Evolutionary conservation across 2,329 filamentous ascomycete species (phyloP).

Genomic region (Colletotrichum lini): DNA sequence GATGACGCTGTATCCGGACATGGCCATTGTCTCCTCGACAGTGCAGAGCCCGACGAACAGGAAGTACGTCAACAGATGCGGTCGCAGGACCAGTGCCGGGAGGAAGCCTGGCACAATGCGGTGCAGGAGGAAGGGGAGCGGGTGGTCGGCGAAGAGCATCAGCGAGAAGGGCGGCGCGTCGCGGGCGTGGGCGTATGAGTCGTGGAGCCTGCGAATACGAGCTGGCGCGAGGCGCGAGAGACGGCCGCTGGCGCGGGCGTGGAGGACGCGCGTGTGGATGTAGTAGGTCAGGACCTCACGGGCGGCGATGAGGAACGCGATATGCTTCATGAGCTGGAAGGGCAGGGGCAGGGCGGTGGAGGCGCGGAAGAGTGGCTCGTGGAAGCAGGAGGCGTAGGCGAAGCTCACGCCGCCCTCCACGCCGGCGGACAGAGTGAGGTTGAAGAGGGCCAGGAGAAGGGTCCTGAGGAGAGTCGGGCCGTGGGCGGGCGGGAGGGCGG

Average conservation of each 20-base stretch:
- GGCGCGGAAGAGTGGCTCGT: slow-evolving; percentile 61
- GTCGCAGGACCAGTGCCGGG: slow-evolving; percentile 74
- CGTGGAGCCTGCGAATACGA: slow-evolving; percentile 59
- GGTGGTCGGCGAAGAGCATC: slow-evolving; percentile 77
- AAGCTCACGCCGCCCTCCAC: slow-evolving; percentile 60
- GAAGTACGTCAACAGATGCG: slow-evolving; percentile 81
- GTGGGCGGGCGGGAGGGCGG: slow-evolving; percentile 61
- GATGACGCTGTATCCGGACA: slow-evolving; percentile 76
- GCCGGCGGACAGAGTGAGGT: slow-evolving; percentile 60
- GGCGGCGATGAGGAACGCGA: slow-evolving; percentile 58
- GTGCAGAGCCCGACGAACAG: slow-evolving; percentile 74
- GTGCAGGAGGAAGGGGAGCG: slow-evolving; percentile 73
- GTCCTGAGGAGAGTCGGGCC: slow-evolving; percentile 52
- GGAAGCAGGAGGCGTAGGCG: slow-evolving; percentile 52
- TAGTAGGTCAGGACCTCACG: slow-evolving; percentile 78
- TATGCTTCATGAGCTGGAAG: slow-evolving; percentile 67
- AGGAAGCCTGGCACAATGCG: slow-evolving; percentile 77
- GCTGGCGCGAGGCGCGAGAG: slow-evolving; percentile 42
- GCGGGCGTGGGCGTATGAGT: slow-evolving; percentile 65
- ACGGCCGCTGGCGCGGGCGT: slow-evolving; percentile 55
- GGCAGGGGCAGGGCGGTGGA: slow-evolving; percentile 66
- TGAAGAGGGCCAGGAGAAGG: slow-evolving; percentile 60
- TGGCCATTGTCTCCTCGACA: slow-evolving; percentile 75
- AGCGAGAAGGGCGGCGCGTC: slow-evolving; percentile 73
- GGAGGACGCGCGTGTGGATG: slow-evolving; percentile 80